Evolutionary conservation across 1,284 basidiomycete species (phyloP).

Genomic region (Cryptococcus sp.): DNA sequence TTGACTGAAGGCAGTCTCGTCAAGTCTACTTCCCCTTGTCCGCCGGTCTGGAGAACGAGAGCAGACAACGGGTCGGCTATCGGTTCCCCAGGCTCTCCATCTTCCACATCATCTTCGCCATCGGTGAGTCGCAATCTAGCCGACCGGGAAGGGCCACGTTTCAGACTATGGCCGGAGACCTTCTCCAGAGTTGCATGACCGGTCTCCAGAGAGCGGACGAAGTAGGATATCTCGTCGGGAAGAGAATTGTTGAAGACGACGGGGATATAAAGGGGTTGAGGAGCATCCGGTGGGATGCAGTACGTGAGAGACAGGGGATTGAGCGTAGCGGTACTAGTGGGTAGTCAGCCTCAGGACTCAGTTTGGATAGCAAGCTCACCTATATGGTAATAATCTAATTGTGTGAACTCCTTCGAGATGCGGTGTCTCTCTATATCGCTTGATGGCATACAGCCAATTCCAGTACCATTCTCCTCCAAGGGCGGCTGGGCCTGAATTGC

Average conservation of each 20-base stretch:
- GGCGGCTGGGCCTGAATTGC: slow-evolving; percentile 21
- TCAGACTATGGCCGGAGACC: slow-evolving; percentile 30
- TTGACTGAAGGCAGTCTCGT: slow-evolving; percentile 44
- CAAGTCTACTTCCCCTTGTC: slow-evolving; percentile 51
- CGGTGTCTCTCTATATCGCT: slow-evolving; percentile 24
- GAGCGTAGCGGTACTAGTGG: slow-evolving; percentile 43
- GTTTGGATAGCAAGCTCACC: slow-evolving; percentile 14
- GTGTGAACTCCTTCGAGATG: slow-evolving; percentile 48
- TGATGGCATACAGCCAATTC: slow-evolving; percentile 20
- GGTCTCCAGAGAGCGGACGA: slow-evolving; percentile 67
- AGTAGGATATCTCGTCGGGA: slow-evolving; percentile 73
- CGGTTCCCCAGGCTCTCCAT: slow-evolving; percentile 47
- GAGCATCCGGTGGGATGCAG: slow-evolving; percentile 44
- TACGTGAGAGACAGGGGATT: slow-evolving; percentile 52
- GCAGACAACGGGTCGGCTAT: slow-evolving; percentile 34
- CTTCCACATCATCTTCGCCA: slow-evolving; percentile 23
- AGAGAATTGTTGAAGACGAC: slow-evolving; percentile 83
- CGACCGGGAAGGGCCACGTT: slow-evolving; percentile 21
- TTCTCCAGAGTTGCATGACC: slow-evolving; percentile 26
- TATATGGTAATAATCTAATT: slow-evolving; percentile 46
- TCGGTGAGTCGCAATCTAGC: slow-evolving; percentile 31
- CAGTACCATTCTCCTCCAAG: slow-evolving; percentile 35
- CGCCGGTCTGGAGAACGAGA: slow-evolving; percentile 20
- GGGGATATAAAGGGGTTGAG: slow-evolving; percentile 46
- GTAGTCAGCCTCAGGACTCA: background rate